These are phyloP conservation scores for Paspalum vaginatum DNA, from an alignment of 176 grass and related monocot species.

Conservation along the genomic window DNA sequence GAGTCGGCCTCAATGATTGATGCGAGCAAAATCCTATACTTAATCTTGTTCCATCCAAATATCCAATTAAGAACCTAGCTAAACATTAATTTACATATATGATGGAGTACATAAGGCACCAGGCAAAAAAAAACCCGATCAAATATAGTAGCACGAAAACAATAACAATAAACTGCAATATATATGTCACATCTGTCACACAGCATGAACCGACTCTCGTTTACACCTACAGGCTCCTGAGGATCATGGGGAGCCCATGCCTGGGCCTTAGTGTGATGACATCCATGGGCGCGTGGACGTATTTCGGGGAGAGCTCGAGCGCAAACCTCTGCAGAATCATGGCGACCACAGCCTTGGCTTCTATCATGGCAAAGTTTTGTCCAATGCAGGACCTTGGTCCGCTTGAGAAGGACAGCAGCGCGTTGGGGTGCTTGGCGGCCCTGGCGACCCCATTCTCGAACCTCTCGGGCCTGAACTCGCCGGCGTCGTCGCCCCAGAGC, in stretches of 20 bases:
- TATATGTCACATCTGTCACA: no score
- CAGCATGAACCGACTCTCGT: no score
- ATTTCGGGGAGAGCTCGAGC: constrained; percentile 48
- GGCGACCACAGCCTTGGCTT: constrained; percentile 50
- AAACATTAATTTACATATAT: no score
- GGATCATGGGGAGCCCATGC: constrained; percentile 44
- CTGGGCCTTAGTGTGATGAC: constrained; percentile 39
- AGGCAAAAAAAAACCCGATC: no score
- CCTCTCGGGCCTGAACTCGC: constrained; percentile 43
- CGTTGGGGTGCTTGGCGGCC: constrained; percentile 50
- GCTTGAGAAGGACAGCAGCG: constrained; percentile 43
- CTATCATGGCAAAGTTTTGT: constrained; percentile 59
- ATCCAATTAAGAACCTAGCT: no score
- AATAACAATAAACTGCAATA: no score
- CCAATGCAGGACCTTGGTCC: constrained; percentile 60
- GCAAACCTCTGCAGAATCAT: constrained; percentile 59
- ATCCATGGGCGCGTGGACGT: constrained; percentile 44
- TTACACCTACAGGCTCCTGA: constrained; percentile 22
- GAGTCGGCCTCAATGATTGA: no score
- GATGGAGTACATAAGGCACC: no score
- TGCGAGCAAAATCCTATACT: no score
- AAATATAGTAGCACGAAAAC: no score
- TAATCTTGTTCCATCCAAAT: no score
- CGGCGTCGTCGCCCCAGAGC: constrained; percentile 57
- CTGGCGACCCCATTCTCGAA: constrained; percentile 45